A percentile compares a stretch with the other conserved stretches of the same genome.
phyloP scores from a whole-genome alignment of 345 rosid species.

The Lenwebbia sp. region DNA sequence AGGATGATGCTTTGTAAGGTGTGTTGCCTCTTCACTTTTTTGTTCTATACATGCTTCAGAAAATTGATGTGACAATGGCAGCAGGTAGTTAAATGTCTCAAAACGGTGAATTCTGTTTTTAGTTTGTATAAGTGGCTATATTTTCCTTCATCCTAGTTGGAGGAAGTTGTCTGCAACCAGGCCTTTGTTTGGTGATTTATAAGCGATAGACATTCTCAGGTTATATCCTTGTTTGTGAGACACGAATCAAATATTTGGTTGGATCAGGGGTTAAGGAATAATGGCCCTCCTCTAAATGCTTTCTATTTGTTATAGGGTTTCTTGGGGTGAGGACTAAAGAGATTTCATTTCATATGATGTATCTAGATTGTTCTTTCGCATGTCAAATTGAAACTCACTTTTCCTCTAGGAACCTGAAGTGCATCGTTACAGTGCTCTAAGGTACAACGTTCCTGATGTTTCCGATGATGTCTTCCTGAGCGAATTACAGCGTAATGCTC shows the following conservation, averaged over 20 bases:
- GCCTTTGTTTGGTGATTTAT: background rate
- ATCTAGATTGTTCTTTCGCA: background rate
- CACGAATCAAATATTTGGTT: background rate
- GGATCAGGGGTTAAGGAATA: background rate
- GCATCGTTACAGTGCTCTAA: constrained; percentile 49
- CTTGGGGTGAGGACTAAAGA: background rate
- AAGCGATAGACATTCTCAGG: background rate
- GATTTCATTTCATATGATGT: background rate
- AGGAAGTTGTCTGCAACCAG: background rate
- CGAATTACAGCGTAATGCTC: constrained; percentile 46
- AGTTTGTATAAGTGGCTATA: background rate
- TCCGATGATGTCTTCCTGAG: constrained; percentile 38
- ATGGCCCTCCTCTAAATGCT: background rate
- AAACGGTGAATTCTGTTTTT: background rate
- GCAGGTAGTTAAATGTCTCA: background rate
- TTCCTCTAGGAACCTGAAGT: constrained; percentile 41
- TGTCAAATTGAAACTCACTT: background rate
- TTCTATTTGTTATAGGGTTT: background rate
- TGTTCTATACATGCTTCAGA: background rate
- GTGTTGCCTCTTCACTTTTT: constrained; percentile 12
- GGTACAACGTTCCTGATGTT: constrained; percentile 45
- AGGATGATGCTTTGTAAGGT: constrained; percentile 71
- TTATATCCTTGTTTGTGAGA: background rate
- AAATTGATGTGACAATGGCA: background rate
- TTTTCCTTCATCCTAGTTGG: background rate